Base-by-base conservation (phyloP, 495 filamentous ascomycete species). In the Aspergillus heteromorphus region DNA sequence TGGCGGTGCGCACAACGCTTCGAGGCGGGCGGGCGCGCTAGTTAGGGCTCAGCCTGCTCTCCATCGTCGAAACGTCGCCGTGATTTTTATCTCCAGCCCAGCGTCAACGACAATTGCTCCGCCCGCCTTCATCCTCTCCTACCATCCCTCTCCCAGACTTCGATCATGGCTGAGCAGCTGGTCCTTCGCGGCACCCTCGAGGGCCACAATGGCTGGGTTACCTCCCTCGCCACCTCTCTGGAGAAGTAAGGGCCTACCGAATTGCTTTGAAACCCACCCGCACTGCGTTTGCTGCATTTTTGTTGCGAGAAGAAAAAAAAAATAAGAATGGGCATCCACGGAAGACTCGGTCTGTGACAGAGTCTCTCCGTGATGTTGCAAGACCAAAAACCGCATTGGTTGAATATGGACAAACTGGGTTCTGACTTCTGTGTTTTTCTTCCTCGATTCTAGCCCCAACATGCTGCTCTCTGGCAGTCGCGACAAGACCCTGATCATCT, bases 401-500 rank as follows among this genome's bases (percentile, higher is more conserved):
- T 56, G 60, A 64, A 61, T 59, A 61, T 62, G 61, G 62, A 61
- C 40, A 57, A 51, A 23, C 36, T 59, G 55, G 57, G 48, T 63
- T 70, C 72, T 75, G 64, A 73, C 71, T 63, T 48, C 23, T 65
- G 27, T 55, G 42, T 61, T 48, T 53, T 48, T 58, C 61, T 63
- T 60, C 59, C 63, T 58, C 62, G 63, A 65, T 69, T 75, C 67
- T 73, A 92, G 88, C 87, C 95, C 95, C 68, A 97, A 99, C 84
- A 99, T 99, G 95, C 91, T 99, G 70, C 87, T 99, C 61, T 99
- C 93, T 56, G 91, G 83, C 65, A 88, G 83, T 76, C 90, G 93
- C 75, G 93, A 99, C 85, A 96, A 97, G 85, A 89, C 89, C 65
- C 81, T 99, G 72, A 99, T 99, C 80, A 92, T 99, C 85, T 99